Evolutionary conservation across 345 rosid species (phyloP), one percentile per base, ranked within the genome.

Genomic region (Reutealis trisperma): DNA sequence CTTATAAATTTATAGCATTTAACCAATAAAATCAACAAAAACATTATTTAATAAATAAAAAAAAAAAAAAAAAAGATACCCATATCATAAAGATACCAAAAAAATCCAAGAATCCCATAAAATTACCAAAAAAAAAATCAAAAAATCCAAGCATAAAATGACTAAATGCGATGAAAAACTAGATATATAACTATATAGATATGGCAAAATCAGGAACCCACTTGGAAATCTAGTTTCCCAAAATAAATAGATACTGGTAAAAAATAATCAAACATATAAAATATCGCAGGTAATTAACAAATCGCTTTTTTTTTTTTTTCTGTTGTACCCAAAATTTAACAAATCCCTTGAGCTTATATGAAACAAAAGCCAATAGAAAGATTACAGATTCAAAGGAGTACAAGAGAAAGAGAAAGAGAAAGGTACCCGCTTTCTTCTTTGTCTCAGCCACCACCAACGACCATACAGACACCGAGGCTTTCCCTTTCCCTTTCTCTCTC

Each of bases 91-190:
- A 71, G 66, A 9, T 34, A 37, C 66, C 34, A 18, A 63, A 79
- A 75, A 37, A 37, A 37, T 37, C 41, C 41, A 37, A 37, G 5
- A 37, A 37, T 37, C 41, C 5, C 41, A 37, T 37, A 37, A 37
- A 37, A 37, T 37, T 37, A 37, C 41, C 41, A 0, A 75, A 4
- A 75, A 4, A 57, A 34, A 69, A 60, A 64, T 60, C 67, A 24
- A 14, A 9, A 22, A 54, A 64, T 66, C 22, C 47, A 51, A 70
- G 59, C 37, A 70, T 44, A 79, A 73, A 60, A 52, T 74, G 72
- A 42, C 16, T 37, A 42, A 57, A 72, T 32, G 44, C 74, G 41
- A 73, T 45, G 19, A 32, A 61, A 10, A 55, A 55, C 15, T 13
- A 49, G 14, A 54, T 57, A 51, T 24, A 30, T n/a, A 18, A 27